phyloP scores from a whole-genome alignment of 352 stramenopile species.

The Globisporangium nodosum region DNA sequence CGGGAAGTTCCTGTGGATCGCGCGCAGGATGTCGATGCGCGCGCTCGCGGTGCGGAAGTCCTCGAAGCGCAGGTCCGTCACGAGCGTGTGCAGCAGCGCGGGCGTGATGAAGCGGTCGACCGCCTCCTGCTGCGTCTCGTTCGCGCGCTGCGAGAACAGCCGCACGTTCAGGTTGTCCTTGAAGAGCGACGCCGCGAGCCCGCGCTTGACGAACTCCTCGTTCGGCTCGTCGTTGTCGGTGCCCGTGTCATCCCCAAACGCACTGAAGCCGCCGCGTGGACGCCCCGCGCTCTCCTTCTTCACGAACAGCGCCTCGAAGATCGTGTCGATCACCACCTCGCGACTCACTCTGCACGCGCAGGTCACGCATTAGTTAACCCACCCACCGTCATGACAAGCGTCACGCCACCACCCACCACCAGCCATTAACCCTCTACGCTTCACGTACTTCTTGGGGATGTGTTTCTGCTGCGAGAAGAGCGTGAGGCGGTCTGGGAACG shows the following conservation, averaged over 20 bases:
- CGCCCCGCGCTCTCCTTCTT: slow-evolving; percentile 20
- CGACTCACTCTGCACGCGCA: slow-evolving; percentile 42
- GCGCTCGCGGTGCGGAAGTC: slow-evolving; percentile 82
- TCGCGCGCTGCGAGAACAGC: slow-evolving; percentile 17
- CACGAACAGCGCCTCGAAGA: slow-evolving; percentile 70
- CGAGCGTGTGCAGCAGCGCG: slow-evolving; percentile 68
- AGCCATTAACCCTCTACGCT: background rate
- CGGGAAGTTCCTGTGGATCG: slow-evolving; percentile 80
- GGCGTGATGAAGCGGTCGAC: slow-evolving; percentile 74
- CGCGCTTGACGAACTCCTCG: slow-evolving; percentile 80
- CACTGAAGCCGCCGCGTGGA: slow-evolving; percentile 36
- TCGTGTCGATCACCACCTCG: slow-evolving; percentile 77
- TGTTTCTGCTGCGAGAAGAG: slow-evolving; percentile 9
- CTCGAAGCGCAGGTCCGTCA: slow-evolving; percentile 79
- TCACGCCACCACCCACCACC: background rate
- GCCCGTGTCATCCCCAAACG: slow-evolving; percentile 68
- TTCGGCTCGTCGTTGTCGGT: slow-evolving; percentile 80
- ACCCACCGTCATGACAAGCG: too few species aligned
- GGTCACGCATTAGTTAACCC: too few species aligned
- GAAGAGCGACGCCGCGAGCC: slow-evolving; percentile 69
- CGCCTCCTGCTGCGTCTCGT: slow-evolving; percentile 37
- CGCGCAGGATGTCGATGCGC: slow-evolving; percentile 73
- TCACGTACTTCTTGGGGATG: slow-evolving; percentile 29
- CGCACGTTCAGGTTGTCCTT: slow-evolving; percentile 46
- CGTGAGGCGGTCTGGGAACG: slow-evolving; percentile 22